Percentiles rank a stretch among this genome's conserved stretches.
Evolutionary conservation across 768 basidiomycete species (phyloP).

Genomic region (Suillus luteus): DNA sequence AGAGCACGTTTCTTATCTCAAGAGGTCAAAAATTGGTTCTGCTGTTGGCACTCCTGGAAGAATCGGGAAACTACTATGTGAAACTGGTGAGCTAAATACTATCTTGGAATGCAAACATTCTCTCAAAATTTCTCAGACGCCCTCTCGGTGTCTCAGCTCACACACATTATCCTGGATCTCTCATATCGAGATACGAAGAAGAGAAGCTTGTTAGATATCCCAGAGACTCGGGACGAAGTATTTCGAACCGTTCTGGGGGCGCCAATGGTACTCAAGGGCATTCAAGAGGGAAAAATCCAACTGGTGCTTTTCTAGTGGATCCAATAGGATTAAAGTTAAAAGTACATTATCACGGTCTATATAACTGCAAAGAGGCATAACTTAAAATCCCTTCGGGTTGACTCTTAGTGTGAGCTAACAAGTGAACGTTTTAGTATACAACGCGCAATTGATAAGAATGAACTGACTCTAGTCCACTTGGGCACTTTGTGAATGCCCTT

Average conservation of each 20-base stretch:
- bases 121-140: conserved; percentile 52
- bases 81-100: conserved; percentile 51
- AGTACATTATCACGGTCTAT: conserved; percentile 10
- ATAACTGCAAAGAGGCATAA: conserved; percentile 10
- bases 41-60: conserved; percentile 94
- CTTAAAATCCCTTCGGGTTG: conserved; percentile 91
- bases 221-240: conserved; percentile 80
- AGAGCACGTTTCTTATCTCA: conserved; percentile 83
- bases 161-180: conserved; percentile 82
- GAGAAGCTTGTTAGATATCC: conserved; percentile 74
- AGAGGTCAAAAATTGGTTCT: conserved; percentile 80
- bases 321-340: conserved; percentile 2
- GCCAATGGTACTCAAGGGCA: conserved; percentile 58
- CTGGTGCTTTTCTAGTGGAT: conserved; percentile 71
- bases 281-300: conserved; percentile 73
- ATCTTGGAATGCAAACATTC: not conserved
- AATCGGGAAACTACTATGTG: conserved; percentile 80
- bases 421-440: conserved; percentile 15
- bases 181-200: conserved; percentile 77
- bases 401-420: conserved; percentile 76
- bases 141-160: conserved; percentile 68
- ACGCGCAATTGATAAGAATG: not conserved
- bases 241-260: conserved; percentile 73
- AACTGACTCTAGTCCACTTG: conserved; percentile 90
- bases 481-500: conserved; percentile 97